phyloP scores from a whole-genome alignment of 2,329 filamentous ascomycete species.

The Rhynchosporium secalis region DNA sequence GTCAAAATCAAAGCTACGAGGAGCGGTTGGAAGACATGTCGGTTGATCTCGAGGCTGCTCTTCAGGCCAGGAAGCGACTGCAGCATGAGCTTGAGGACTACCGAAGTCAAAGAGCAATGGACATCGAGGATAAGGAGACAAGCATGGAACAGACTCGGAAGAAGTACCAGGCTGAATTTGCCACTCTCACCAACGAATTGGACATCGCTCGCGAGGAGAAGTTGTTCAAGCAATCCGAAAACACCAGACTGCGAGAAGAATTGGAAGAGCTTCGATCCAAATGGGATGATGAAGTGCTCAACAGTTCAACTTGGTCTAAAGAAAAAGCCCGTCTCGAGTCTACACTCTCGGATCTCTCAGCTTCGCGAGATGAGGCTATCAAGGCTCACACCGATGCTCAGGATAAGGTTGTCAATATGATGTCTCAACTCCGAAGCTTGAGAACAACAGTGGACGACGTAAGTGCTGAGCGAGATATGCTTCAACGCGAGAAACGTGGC shows the following conservation, averaged over 20 bases:
- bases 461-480: constrained; percentile 77
- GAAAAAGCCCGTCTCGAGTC: constrained; percentile 92
- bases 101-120: constrained; percentile 88
- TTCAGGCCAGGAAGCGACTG: constrained; percentile 88
- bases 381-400: constrained; percentile 94
- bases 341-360: constrained; percentile 82
- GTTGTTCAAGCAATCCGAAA: constrained; percentile 84
- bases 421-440: constrained; percentile 85
- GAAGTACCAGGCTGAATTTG: constrained; percentile 95
- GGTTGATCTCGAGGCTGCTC: constrained; percentile 80
- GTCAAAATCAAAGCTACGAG: constrained; percentile 84
- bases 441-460: constrained; percentile 84
- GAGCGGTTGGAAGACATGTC: constrained; percentile 89
- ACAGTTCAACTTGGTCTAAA: constrained; percentile 97
- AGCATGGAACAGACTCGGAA: constrained; percentile 96
- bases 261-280: constrained; percentile 92
- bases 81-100: constrained; percentile 98
- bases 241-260: constrained; percentile 87
- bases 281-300: constrained; percentile 97
- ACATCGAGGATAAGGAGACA: constrained; percentile 94
- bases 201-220: constrained; percentile 89
- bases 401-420: constrained; percentile 83
- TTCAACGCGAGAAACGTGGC: constrained; percentile 86
- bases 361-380: constrained; percentile 91
- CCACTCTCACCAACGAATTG: constrained; percentile 84